Evolutionary conservation across 2,329 filamentous ascomycete species (phyloP), one percentile per base, ranked within the genome.

Genomic region (Mariannaea sp.): DNA sequence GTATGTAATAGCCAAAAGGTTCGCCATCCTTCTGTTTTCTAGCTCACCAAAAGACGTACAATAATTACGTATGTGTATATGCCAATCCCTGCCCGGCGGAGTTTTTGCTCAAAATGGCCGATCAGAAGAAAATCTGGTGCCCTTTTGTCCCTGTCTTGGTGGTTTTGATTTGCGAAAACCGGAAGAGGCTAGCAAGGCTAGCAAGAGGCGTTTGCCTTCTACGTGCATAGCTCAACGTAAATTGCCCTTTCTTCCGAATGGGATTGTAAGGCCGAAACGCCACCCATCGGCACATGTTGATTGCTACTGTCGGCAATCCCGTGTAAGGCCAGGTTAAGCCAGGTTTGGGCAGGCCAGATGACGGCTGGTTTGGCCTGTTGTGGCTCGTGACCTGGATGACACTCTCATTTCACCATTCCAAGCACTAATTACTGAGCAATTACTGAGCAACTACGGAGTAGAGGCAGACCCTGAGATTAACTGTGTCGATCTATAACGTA

Each of bases 251-350:
- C n/a, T 12, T 12, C 19, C n/a, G 24, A 30, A 30, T 47, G 33
- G 44, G 32, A 47, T 47, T 30, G 42, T 16, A 16, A 45, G 24
- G n/a, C 8, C 33, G 17, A 9, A 17, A 14, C 35, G 9, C 29
- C 26, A 20, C 24, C 13, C 9, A 29, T 44, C 40, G 51, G 50
- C 43, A 53, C 17, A 46, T 48, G 38, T 13, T 39, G n/a, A 38
- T 20, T 32, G 38, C 26, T 40, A n/a, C 39, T 14, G 38, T 48
- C 50, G 43, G 50, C 44, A 44, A 49, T 53, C 7, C 51, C 51
- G 51, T 29, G 17, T 17, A 38, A 26, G 12, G 20, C 33, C 19
- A 30, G n/a, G n/a, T n/a, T n/a, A n/a, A n/a, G n/a, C n/a, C n/a
- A n/a, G n/a, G n/a, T n/a, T n/a, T n/a, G n/a, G n/a, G n/a, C n/a